A percentile compares a stretch with the other conserved stretches of the same genome.
These are phyloP conservation scores for Plasmodium berghei DNA, from an alignment of 169 alveolate species.

Conservation along the genomic window DNA sequence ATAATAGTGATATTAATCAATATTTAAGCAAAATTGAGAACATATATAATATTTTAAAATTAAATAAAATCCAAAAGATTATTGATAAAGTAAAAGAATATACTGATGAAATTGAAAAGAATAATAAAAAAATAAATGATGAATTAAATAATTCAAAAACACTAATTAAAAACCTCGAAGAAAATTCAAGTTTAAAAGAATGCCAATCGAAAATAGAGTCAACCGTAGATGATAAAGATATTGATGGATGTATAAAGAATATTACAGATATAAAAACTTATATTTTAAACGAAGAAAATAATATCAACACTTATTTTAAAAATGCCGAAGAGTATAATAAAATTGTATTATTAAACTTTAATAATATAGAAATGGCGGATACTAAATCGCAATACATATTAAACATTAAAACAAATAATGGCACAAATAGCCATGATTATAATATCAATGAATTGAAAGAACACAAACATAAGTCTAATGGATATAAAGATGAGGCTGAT, in stretches of 20 bases:
- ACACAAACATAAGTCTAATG: background rate
- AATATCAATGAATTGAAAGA: background rate
- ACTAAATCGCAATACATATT: background rate
- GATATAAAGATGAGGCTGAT: background rate
- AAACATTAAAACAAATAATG: background rate
- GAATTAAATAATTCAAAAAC: background rate
- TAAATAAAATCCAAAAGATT: background rate
- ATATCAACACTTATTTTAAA: too few relatives aligned
- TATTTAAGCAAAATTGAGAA: background rate
- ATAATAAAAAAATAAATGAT: background rate
- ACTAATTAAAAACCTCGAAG: too few relatives aligned
- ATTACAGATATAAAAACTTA: too few relatives aligned
- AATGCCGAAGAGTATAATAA: constrained; percentile 12
- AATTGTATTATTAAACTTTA: background rate
- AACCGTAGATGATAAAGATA: too few relatives aligned
- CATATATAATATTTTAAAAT: background rate
- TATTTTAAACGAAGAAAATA: too few relatives aligned
- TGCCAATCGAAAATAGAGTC: too few relatives aligned
- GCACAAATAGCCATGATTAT: background rate
- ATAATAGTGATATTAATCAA: background rate
- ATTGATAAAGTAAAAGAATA: background rate
- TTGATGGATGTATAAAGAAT: too few relatives aligned
- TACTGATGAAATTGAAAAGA: background rate
- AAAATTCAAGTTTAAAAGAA: too few relatives aligned
- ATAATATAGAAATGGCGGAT: constrained; percentile 3